Conservation (phyloP, 1,139 yeast genomes). For the Zygoascus hellenicus region DNA sequence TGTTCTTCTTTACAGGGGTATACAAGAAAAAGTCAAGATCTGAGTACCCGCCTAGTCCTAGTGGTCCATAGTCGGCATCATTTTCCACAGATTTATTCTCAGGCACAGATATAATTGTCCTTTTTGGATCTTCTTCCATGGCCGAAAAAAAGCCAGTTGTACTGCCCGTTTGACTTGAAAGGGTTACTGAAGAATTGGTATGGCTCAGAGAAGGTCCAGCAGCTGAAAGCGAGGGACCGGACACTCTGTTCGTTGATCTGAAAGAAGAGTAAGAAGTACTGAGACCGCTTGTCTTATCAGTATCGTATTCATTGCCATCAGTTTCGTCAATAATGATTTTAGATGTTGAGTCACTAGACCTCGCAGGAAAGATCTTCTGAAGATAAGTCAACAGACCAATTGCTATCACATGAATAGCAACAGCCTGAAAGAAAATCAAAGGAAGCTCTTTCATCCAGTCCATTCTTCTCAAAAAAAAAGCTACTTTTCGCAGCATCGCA, state of each 20-base stretch:
- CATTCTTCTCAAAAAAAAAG: slow-evolving; percentile 23
- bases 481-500: slow-evolving; percentile 21
- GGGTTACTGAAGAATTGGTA: background rate
- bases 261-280: no score
- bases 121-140: slow-evolving; percentile 5
- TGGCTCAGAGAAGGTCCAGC: background rate
- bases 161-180: background rate
- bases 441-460: slow-evolving; percentile 31
- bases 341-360: slow-evolving; percentile 13
- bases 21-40: slow-evolving; percentile 22
- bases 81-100: slow-evolving; percentile 6
- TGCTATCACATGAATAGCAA: slow-evolving; percentile 30
- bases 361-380: slow-evolving; percentile 25
- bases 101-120: slow-evolving; percentile 10
- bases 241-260: no score
- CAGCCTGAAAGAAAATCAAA: slow-evolving; percentile 23
- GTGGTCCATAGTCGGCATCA: background rate
- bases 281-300: background rate
- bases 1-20: slow-evolving; percentile 22
- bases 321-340: slow-evolving; percentile 11
- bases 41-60: slow-evolving; percentile 7
- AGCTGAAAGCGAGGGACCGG: background rate
- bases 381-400: slow-evolving; percentile 27
- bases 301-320: slow-evolving; percentile 5
- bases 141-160: background rate